These are phyloP conservation scores for Phoma sp. DNA, from an alignment of 2,329 filamentous ascomycete genomes.

Conservation along the genomic window DNA sequence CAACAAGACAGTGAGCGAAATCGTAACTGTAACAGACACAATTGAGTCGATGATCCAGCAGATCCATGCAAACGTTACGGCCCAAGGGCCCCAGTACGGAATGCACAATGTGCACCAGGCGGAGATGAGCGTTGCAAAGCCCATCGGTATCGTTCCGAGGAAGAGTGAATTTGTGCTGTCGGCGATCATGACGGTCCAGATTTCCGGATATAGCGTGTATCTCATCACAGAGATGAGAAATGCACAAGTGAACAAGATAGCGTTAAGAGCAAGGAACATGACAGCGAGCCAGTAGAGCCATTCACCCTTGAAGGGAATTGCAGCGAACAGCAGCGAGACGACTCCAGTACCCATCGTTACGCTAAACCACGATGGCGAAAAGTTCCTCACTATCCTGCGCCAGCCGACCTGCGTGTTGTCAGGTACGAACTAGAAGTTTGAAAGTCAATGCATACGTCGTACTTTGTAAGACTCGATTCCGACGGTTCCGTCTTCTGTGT, in stretches of 20 bases:
- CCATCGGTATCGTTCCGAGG: conserved; percentile 72
- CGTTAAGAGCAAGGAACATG: conserved; percentile 67
- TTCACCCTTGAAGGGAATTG: conserved; percentile 65
- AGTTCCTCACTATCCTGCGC: conserved; percentile 48
- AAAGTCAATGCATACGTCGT: conserved; percentile 28
- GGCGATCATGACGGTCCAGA: conserved; percentile 70
- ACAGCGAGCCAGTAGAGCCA: conserved; percentile 68
- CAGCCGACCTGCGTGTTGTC: conserved; percentile 36
- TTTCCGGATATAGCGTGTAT: conserved; percentile 70
- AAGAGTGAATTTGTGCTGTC: conserved; percentile 74
- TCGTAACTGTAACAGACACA: conserved; percentile 54
- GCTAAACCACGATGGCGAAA: conserved; percentile 49
- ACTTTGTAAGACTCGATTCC: conserved; percentile 27
- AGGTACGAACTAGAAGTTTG: neutral
- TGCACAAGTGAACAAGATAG: conserved; percentile 64
- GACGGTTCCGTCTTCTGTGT: neutral
- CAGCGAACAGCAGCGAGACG: conserved; percentile 67
- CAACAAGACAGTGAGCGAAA: conserved; percentile 60
- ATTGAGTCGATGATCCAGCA: conserved; percentile 60
- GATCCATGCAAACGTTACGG: conserved; percentile 56
- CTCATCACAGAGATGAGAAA: conserved; percentile 63
- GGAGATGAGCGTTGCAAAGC: conserved; percentile 71
- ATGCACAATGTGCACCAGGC: conserved; percentile 69
- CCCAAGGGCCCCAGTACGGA: conserved; percentile 66
- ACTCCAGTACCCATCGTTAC: conserved; percentile 71